Evolutionary conservation across 768 basidiomycete genomes (phyloP), one percentile per base, ranked within the genome.

Genomic region (Lactifluus rugatus): DNA sequence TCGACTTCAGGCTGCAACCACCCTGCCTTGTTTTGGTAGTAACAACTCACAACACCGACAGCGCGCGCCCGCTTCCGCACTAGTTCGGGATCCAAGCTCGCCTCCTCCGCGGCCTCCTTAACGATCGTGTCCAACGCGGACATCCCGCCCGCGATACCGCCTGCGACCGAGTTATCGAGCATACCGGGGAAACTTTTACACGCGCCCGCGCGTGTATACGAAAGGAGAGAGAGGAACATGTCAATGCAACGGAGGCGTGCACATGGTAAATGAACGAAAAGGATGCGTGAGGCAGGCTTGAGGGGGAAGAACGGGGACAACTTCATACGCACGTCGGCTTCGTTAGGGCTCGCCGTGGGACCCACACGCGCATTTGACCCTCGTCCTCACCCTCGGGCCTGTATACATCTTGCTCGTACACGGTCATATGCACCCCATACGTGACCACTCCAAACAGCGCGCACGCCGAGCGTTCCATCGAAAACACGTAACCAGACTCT

Each of bases 61-160:
- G 80, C 65, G 60, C 77, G 80, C 13, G 84, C 75, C 60, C 85
- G 72, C 21, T 76, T 72, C 48, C 78, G 73, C 11, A 90, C 82
- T 46, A 91, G 68, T n/a, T 74, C 70, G 52, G 84, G 84, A 3
- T 76, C 74, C 23, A 97, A 75, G 64, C 85, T 91, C 2, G 93
- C 95, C 70, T 99, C 95, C 67, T 98, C 95, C 77, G 82, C 85
- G 54, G 89, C 87, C 70, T 97, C 95, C 68, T 95, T 96, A 37
- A 94, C 78, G 45, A 97, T 73, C 2, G 83, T 78, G 48, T 93
- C 86, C 48, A 89, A 81, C 3, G 80, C 71, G 0, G 78, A 67
- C 73, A 86, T 83, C 1, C 93, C 90, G 19, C 85, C 82, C 0
- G 92, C 83, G 32, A 95, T 93, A 2, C 95, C 95, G 0, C 95